Evolutionary conservation across 768 basidiomycete species (phyloP), one percentile per base, ranked within the genome.

Genomic region (Boletellus sp.): DNA sequence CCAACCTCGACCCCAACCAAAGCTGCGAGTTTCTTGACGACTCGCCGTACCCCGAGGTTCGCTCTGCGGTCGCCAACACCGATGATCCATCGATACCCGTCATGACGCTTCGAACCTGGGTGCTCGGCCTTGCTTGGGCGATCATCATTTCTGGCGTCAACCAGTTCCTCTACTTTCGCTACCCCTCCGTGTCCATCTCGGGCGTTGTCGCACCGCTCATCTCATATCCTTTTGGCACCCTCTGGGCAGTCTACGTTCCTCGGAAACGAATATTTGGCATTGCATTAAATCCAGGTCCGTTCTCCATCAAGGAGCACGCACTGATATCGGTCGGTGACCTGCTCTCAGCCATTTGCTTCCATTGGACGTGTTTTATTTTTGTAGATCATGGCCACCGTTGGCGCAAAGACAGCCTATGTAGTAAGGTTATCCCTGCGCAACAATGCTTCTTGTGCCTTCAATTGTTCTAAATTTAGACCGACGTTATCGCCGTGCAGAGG

Each of bases 141-240:
- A 77, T 88, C 32, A 54, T 89, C 60, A 74, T 83, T 46, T 74
- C 83, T 5, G 83, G 80, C 22, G 65, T 84, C 44, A 87, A 90
- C 60, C 87, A 86, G 53, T 85, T 87, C 70, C 84, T 87, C 70
- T 84, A 79, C 74, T 87, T 88, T 69, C 83, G 85, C 15, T 85
- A 80, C 60, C 87, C 88, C 4, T 76, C 77, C 28, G 81, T 89
- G 12, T 70, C 72, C 20, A 75, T 90, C 52, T 75, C 74, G n/a
- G 72, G 74, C 64, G 73, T 87, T 37, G 83, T 87, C 6, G 87
- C 85, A 1, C 86, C 87, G 62, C 67, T 90, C 35, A 62, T 89
- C 19, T 81, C 85, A 1, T 86, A 80, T 65, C 88, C 88, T 2
- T 60, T 88, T 24, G 87, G 87, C 34, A 72, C 76, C 35, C 66